phyloP scores from a whole-genome alignment of 2,329 filamentous ascomycete species.

The Davidsoniella australis region DNA sequence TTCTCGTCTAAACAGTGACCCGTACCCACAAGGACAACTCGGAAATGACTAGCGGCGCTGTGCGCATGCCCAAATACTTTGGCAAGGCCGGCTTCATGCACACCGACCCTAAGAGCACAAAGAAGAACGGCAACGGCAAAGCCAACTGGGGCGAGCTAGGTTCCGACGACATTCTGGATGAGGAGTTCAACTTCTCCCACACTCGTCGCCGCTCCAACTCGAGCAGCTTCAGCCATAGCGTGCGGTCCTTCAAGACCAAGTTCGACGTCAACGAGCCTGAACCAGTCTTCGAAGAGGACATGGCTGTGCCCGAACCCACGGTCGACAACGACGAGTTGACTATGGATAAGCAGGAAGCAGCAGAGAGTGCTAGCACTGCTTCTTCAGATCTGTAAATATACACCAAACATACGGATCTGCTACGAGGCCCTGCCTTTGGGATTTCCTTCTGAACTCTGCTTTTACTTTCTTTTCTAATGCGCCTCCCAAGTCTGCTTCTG shows the following conservation, averaged over 20 bases:
- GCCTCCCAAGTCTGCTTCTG: too few species aligned
- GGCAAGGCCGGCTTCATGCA: slow-evolving; percentile 71
- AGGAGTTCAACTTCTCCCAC: slow-evolving; percentile 69
- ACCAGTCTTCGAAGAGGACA: slow-evolving; percentile 72
- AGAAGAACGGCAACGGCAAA: slow-evolving; percentile 88
- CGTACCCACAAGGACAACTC: slow-evolving; percentile 62
- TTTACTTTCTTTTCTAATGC: too few species aligned
- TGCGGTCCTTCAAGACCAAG: slow-evolving; percentile 84
- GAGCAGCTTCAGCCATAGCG: slow-evolving; percentile 51
- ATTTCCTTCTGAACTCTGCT: too few species aligned
- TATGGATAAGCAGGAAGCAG: slow-evolving; percentile 38
- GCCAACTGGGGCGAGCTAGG: slow-evolving; percentile 83
- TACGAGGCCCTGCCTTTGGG: too few species aligned
- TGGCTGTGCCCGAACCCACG: slow-evolving; percentile 21
- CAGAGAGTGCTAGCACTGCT: slow-evolving; percentile 42
- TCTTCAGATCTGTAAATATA: slow-evolving; percentile 13
- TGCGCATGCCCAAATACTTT: slow-evolving; percentile 83
- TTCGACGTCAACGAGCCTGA: slow-evolving; percentile 83
- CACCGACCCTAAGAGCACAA: slow-evolving; percentile 65
- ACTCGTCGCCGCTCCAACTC: slow-evolving; percentile 86
- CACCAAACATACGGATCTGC: too few species aligned
- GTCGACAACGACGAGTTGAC: slow-evolving; percentile 34
- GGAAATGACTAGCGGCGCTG: slow-evolving; percentile 68
- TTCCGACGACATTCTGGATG: slow-evolving; percentile 69
- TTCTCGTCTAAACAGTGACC: slow-evolving; percentile 50